Evolutionary conservation across 768 basidiomycete genomes (phyloP).

Genomic region (Macrolepiota albuminosa): DNA sequence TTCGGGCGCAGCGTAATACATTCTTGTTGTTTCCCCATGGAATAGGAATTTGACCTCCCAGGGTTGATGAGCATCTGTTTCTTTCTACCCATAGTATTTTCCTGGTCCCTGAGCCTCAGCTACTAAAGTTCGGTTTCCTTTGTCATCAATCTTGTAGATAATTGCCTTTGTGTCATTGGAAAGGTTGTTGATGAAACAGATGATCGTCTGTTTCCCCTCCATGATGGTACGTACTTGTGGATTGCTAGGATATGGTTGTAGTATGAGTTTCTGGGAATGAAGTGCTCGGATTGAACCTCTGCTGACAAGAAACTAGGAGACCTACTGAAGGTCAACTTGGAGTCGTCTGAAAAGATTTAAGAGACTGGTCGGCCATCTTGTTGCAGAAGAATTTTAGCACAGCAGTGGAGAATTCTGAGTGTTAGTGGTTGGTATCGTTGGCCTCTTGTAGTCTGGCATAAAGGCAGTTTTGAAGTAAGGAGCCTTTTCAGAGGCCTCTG

Average conservation of each 20-base stretch:
- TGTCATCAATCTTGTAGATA: neutral
- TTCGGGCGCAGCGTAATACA: neutral
- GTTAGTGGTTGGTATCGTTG: too few species aligned
- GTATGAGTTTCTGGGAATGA: neutral
- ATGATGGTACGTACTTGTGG: neutral
- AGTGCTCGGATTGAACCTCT: too few species aligned
- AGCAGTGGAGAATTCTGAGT: too few species aligned
- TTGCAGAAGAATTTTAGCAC: neutral
- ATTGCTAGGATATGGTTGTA: neutral
- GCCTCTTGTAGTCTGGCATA: too few species aligned
- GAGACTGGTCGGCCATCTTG: neutral
- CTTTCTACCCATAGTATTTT: rapidly evolving
- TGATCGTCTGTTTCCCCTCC: neutral
- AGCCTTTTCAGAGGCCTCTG: too few species aligned
- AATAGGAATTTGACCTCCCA: constrained; percentile 6
- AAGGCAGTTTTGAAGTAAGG: neutral
- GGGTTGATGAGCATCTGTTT: constrained; percentile 3
- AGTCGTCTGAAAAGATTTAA: neutral
- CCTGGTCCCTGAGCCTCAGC: neutral
- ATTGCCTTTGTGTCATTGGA: neutral
- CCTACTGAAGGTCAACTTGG: neutral
- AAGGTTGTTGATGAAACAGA: neutral
- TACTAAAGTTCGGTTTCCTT: neutral
- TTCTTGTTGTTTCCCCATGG: neutral
- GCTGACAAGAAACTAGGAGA: neutral